Evolutionary conservation across 768 basidiomycete species (phyloP).

Genomic region (Lactarius evosmus): DNA sequence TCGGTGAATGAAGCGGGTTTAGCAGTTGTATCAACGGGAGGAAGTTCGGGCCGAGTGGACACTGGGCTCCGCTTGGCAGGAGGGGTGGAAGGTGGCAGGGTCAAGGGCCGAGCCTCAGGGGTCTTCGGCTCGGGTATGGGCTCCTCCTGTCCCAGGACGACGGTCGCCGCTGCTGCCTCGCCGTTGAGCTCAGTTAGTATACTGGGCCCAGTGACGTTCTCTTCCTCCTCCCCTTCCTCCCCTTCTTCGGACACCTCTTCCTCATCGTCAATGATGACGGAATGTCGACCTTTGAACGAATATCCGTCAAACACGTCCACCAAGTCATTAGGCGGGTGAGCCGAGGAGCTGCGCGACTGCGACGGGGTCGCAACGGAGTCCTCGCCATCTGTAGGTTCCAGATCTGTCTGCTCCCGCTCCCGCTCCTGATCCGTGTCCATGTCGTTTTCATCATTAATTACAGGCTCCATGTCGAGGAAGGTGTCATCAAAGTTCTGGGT

Average conservation of each 20-base stretch:
- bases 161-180: slow-evolving; percentile 27
- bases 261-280: slow-evolving; percentile 72
- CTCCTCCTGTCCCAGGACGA: slow-evolving; percentile 37
- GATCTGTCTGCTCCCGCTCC: slow-evolving; percentile 64
- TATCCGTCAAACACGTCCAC: slow-evolving; percentile 92
- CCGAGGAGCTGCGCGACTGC: slow-evolving; percentile 74
- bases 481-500: slow-evolving; percentile 97
- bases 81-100: slow-evolving; percentile 32
- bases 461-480: slow-evolving; percentile 93
- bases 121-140: slow-evolving; percentile 61
- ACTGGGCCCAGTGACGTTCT: slow-evolving; percentile 28
- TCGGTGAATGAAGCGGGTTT: slow-evolving; percentile 20
- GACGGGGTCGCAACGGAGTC: slow-evolving; percentile 77
- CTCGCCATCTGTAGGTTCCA: slow-evolving; percentile 69
- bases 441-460: slow-evolving; percentile 73
- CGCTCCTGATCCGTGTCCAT: slow-evolving; percentile 69
- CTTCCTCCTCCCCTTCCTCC: slow-evolving; percentile 42
- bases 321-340: slow-evolving; percentile 50
- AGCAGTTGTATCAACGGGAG: slow-evolving; percentile 11
- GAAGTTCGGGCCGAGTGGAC: slow-evolving; percentile 10
- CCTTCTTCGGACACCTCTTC: slow-evolving; percentile 54
- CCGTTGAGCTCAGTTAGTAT: slow-evolving; percentile 26
- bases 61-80: slow-evolving; percentile 21
- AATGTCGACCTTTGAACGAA: slow-evolving; percentile 85
- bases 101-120: slow-evolving; percentile 58